Base-by-base conservation (phyloP, 176 grass and related monocot genomes). In the Oryza meyeriana region DNA sequence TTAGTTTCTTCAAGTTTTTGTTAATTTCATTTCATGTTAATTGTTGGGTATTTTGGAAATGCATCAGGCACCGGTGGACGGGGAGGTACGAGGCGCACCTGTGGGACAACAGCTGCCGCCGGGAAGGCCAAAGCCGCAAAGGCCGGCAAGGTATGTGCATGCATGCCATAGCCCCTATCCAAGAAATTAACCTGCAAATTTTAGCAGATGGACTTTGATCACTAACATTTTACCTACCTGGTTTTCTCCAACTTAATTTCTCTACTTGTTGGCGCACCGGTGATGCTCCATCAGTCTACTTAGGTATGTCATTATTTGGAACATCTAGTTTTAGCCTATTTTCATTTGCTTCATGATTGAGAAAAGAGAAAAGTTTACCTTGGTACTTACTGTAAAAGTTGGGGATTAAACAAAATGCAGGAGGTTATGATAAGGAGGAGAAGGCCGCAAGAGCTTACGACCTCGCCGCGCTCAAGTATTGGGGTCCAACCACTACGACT, bases 41-140 rank as follows among this genome's bases (percentile, higher is more conserved):
- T 22, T 55, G 20, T 74, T 69, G 61, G 34, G 28, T 33, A 17
- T 72, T 69, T 71, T 29, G 20, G 31, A 40, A 72, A 81, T 47
- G 34, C 14, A 57, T 38, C 69, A 97, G 95, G 78, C 95, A 98
- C 67, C 75, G 95, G 73, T 98, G 95, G 95, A 98, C 95, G 6
- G 95, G 95, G 40, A 85, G 95, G 45, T 98, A 98, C 14, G 95
- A 98, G 89, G 95, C 95, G n/a, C 95, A 98, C 81, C 88, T 98
- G n/a, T 98, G 95, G 95, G 95, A 98, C 79, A 98, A 98, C 45
- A 94, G 92, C 87, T 98, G 95, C 84, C 95, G 92, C 82, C 84
- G 92, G 75, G 95, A 98, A 74, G 95, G 95, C 66, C 95, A 98
- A 55, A 98, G 95, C 81, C 95, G 95, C 50, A 98, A 98, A 88